Percentiles rank a stretch among this genome's conserved stretches.
These are phyloP conservation scores for Inonotus hispidus DNA, from an alignment of 1,284 basidiomycete genomes.

Conservation along the genomic window DNA sequence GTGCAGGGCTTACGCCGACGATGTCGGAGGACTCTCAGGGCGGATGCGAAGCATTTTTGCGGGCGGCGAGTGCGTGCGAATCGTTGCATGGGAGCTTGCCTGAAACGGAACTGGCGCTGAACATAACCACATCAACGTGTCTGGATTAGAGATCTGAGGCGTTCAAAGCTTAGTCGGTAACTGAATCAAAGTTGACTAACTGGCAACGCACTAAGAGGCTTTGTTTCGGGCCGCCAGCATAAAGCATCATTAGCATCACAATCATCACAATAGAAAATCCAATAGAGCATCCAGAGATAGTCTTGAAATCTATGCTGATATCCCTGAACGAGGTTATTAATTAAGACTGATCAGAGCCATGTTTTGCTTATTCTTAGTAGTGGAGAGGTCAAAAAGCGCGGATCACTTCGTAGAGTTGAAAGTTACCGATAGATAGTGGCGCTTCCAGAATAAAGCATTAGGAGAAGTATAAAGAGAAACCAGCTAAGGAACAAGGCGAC, in stretches of 20 bases:
- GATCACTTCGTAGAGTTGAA: background rate
- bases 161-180: background rate
- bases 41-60: background rate
- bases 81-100: background rate
- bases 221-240: background rate
- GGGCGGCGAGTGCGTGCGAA: background rate
- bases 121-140: background rate
- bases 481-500: background rate
- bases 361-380: background rate
- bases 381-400: background rate
- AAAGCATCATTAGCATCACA: background rate
- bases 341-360: background rate
- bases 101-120: background rate
- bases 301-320: background rate
- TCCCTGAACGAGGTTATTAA: background rate
- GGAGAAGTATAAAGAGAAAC: background rate
- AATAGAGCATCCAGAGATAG: background rate
- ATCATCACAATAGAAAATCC: background rate
- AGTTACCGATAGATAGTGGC: background rate
- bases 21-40: constrained; percentile 4
- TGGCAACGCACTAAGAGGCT: background rate
- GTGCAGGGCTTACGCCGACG: background rate
- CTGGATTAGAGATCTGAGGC: background rate
- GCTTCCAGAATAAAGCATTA: background rate
- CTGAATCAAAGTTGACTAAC: background rate